These are phyloP conservation scores for Sphagnum fallax DNA, from an alignment of 228 moss, liverwort and hornwort species.

Conservation along the genomic window DNA sequence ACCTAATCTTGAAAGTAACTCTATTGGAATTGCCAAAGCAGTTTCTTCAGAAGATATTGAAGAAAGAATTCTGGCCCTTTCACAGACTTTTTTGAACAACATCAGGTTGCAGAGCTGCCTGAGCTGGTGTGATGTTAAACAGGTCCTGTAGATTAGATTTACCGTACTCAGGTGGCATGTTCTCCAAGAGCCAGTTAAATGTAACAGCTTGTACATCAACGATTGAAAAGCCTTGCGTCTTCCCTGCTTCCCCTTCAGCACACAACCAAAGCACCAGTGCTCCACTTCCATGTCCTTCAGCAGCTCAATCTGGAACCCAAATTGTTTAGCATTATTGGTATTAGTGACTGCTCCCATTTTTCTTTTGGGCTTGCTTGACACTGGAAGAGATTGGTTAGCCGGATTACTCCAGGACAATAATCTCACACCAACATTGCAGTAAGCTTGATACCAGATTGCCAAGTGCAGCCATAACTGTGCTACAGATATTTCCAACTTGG, in stretches of 20 bases:
- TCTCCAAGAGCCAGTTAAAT: no score
- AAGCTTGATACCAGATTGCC: slow-evolving; percentile 64
- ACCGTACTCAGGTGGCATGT: no score
- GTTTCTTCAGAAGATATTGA: no score
- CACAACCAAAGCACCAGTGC: slow-evolving; percentile 56
- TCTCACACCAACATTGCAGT: slow-evolving; percentile 53
- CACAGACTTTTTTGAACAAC: no score
- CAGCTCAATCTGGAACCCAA: not conserved
- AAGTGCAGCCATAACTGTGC: slow-evolving; percentile 55
- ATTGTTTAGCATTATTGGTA: not conserved
- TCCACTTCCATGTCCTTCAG: slow-evolving; percentile 55
- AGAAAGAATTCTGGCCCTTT: no score
- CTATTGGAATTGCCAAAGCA: no score
- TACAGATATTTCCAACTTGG: slow-evolving; percentile 25
- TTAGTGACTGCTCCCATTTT: slow-evolving; percentile 5
- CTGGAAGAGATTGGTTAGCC: slow-evolving; percentile 39
- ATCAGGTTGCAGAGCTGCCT: no score
- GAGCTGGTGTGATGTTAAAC: no score
- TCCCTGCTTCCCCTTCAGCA: slow-evolving; percentile 32
- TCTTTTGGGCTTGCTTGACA: not conserved
- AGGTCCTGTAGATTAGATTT: no score
- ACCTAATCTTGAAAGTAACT: no score
- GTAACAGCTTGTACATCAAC: no score
- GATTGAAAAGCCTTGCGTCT: slow-evolving; percentile 11
- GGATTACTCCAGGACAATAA: slow-evolving; percentile 33